Conservation (phyloP, 345 rosid genomes). For the Acer yangbiense region DNA sequence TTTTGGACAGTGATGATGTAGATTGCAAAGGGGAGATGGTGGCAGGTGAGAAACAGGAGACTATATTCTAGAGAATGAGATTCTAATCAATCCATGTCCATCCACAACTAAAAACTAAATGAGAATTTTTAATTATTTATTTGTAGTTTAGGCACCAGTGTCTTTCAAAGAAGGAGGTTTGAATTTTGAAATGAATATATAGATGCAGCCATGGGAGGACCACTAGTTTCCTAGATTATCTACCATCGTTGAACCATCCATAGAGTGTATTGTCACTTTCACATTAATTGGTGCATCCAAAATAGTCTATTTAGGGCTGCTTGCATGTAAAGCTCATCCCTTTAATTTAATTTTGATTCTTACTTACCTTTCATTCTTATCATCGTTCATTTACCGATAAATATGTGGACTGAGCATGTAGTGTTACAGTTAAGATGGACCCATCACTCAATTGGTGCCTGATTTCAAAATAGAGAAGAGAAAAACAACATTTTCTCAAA, state of each 20-base stretch:
- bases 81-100: background rate
- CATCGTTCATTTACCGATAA: too few relatives aligned
- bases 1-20: background rate
- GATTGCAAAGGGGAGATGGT: background rate
- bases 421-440: too few relatives aligned
- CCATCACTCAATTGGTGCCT: too few relatives aligned
- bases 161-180: background rate
- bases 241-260: background rate
- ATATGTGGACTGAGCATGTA: too few relatives aligned
- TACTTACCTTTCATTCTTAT: too few relatives aligned
- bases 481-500: too few relatives aligned
- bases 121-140: too few relatives aligned
- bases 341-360: too few relatives aligned
- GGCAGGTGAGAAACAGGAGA: background rate
- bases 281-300: too few relatives aligned
- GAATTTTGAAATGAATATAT: background rate
- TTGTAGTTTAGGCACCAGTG: background rate
- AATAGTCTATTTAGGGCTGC: too few relatives aligned
- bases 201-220: constrained; percentile 1
- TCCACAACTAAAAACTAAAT: background rate
- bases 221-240: background rate
- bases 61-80: background rate
- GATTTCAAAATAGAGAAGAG: too few relatives aligned
- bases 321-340: too few relatives aligned
- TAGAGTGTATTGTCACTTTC: background rate